phyloP scores from a whole-genome alignment of 495 filamentous ascomycete species.

The Xylaria telfairii region DNA sequence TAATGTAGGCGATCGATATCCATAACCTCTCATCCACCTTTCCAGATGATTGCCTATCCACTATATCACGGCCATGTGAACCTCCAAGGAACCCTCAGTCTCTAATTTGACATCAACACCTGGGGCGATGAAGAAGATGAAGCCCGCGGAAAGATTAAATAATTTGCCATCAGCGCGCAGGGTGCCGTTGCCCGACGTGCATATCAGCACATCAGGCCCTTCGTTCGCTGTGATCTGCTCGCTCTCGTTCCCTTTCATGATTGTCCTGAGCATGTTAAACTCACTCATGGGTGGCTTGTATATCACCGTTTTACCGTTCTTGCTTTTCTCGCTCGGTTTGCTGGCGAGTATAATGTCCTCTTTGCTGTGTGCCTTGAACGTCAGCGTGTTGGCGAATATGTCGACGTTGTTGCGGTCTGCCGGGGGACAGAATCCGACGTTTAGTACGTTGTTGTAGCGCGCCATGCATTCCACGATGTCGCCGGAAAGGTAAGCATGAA shows the following conservation, averaged over 20 bases:
- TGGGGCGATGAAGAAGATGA: slow-evolving; percentile 71
- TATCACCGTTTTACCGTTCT: slow-evolving; percentile 62
- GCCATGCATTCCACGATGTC: slow-evolving; percentile 90
- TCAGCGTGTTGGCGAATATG: slow-evolving; percentile 65
- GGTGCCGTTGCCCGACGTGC: slow-evolving; percentile 64
- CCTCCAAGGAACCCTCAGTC: slow-evolving; percentile 57
- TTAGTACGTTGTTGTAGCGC: slow-evolving; percentile 78
- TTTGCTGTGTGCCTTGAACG: slow-evolving; percentile 63
- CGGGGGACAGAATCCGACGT: slow-evolving; percentile 74
- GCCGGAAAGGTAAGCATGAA: slow-evolving; percentile 78
- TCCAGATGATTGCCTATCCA: not conserved
- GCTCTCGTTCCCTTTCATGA: slow-evolving; percentile 60
- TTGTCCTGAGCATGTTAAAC: slow-evolving; percentile 70
- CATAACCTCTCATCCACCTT: not conserved
- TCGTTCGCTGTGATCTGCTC: slow-evolving; percentile 63
- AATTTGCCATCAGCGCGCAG: slow-evolving; percentile 62
- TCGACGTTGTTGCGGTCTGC: slow-evolving; percentile 67
- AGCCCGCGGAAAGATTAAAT: slow-evolving; percentile 66
- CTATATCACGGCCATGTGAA: slow-evolving; percentile 56
- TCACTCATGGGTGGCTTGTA: slow-evolving; percentile 75
- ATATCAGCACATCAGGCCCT: slow-evolving; percentile 71
- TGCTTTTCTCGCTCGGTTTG: slow-evolving; percentile 58
- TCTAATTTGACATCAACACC: slow-evolving; percentile 59
- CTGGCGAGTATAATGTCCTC: slow-evolving; percentile 59
- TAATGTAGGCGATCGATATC: slow-evolving; percentile 14